These are phyloP conservation scores for Cytospora mali DNA, from an alignment of 2,329 filamentous ascomycete species.

Conservation along the genomic window DNA sequence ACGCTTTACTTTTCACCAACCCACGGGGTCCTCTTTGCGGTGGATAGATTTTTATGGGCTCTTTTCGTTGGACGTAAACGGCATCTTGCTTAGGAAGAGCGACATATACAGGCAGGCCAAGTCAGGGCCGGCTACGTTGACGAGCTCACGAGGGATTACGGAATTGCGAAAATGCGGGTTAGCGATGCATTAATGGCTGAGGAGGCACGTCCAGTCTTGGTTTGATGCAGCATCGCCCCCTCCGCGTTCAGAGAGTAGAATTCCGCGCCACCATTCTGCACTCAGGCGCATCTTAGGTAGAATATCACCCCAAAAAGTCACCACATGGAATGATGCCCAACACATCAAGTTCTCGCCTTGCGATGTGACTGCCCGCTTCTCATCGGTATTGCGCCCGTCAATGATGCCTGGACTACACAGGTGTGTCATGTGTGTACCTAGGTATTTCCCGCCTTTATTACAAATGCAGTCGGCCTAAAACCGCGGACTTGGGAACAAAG, in stretches of 20 bases:
- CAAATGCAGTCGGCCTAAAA: background rate
- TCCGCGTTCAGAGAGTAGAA: constrained; percentile 26
- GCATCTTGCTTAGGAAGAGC: constrained; percentile 30
- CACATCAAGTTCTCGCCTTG: background rate
- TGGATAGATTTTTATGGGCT: constrained; percentile 29
- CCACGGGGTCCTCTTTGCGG: constrained; percentile 21
- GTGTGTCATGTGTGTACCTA: background rate
- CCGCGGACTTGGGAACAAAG: background rate
- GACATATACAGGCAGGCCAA: constrained; percentile 27
- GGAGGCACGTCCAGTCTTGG: constrained; percentile 20
- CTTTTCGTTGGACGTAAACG: constrained; percentile 26
- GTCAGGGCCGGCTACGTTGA: constrained; percentile 26
- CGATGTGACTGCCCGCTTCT: background rate
- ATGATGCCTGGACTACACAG: background rate
- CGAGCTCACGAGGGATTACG: constrained; percentile 27
- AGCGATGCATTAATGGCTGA: constrained; percentile 29
- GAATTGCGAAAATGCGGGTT: constrained; percentile 23
- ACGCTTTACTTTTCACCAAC: constrained; percentile 4
- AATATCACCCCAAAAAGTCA: constrained; percentile 27
- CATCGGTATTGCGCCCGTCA: background rate
- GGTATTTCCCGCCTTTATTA: background rate
- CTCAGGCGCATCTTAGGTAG: constrained; percentile 29
- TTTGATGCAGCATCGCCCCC: constrained; percentile 25
- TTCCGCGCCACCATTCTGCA: constrained; percentile 26
- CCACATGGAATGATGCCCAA: background rate